Percentiles rank a stretch among this genome's conserved stretches.
Conservation (phyloP, 225 moss, liverwort and hornwort genomes). For the Marchantia paleacea region DNA sequence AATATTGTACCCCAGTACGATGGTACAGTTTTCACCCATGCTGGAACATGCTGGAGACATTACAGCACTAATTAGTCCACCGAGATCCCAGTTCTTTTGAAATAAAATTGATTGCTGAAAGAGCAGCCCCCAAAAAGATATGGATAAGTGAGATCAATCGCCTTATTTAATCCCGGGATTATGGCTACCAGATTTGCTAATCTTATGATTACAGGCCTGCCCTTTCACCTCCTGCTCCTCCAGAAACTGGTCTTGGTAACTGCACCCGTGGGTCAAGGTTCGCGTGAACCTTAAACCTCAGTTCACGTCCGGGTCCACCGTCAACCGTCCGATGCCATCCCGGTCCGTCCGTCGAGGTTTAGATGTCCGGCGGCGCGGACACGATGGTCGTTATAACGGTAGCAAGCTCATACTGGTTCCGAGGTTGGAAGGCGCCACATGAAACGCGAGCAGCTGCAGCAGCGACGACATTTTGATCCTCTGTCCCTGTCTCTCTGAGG, state of each 20-base stretch:
- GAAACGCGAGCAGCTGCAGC: not conserved
- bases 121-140: too few species aligned
- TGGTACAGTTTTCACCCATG: too few species aligned
- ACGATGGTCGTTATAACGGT: slow-evolving; percentile 18
- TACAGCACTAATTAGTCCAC: too few species aligned
- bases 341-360: not conserved
- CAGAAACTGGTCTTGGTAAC: not conserved
- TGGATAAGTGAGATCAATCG: too few species aligned
- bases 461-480: not conserved
- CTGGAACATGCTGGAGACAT: too few species aligned
- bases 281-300: not conserved
- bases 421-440: not conserved
- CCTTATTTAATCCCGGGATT: too few species aligned
- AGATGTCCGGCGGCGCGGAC: slow-evolving; percentile 2
- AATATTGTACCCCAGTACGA: too few species aligned
- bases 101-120: too few species aligned
- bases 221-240: not conserved
- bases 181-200: too few species aligned
- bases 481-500: not conserved
- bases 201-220: not conserved
- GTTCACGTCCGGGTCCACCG: not conserved
- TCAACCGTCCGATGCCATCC: not conserved
- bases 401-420: not conserved
- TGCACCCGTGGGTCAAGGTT: not conserved
- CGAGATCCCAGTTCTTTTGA: too few species aligned